Percentiles rank a stretch among this genome's conserved stretches.
phyloP scores from a whole-genome alignment of 495 filamentous ascomycete species.

The Penicillium longicatenatum region DNA sequence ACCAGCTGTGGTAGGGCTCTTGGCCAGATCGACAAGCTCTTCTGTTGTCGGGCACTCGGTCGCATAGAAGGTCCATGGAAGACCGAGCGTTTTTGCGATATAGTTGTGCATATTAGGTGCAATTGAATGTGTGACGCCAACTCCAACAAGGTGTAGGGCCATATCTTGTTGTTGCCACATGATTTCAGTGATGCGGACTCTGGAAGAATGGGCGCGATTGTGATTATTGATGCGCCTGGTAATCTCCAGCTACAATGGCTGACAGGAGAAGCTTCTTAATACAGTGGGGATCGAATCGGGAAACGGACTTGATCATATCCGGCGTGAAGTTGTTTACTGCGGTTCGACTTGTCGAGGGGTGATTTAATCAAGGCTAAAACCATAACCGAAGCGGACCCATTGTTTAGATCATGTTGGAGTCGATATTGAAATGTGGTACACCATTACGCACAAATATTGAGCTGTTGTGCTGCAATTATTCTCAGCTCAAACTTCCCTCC shows the following conservation, averaged over 20 bases:
- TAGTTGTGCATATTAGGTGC: constrained; percentile 46
- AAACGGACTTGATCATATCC: background rate
- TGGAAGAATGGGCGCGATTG: background rate
- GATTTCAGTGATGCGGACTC: background rate
- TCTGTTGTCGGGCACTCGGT: constrained; percentile 39
- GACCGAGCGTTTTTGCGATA: constrained; percentile 37
- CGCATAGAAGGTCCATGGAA: constrained; percentile 41
- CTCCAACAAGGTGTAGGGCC: constrained; percentile 41
- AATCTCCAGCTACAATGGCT: background rate
- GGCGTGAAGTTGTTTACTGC: background rate
- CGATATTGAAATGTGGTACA: background rate
- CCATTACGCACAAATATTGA: background rate
- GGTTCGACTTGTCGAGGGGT: background rate
- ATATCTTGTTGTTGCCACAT: constrained; percentile 8
- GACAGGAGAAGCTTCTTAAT: background rate
- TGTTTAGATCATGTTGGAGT: background rate
- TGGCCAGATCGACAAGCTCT: constrained; percentile 33
- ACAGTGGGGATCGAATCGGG: background rate
- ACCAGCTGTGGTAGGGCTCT: constrained; percentile 49
- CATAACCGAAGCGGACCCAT: background rate
- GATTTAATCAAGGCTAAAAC: background rate
- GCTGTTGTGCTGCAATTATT: background rate
- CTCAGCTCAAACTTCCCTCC: background rate
- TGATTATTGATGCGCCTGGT: background rate
- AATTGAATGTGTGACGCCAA: constrained; percentile 47